Conservation (phyloP, 2,329 filamentous ascomycete genomes). For the Calonectria hawksworthii region DNA sequence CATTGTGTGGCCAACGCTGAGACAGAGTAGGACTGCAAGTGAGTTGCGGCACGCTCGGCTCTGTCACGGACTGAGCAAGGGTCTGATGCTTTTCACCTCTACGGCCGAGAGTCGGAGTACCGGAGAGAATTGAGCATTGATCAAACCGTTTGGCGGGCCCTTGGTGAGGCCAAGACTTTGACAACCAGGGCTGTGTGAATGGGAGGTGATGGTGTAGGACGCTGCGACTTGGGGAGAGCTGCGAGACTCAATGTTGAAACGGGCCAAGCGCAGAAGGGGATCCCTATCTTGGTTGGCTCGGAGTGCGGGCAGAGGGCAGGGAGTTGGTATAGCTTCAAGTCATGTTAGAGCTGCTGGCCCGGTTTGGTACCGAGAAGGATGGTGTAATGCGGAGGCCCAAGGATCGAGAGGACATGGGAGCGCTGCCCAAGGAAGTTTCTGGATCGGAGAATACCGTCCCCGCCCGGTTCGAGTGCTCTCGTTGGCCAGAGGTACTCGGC, state of each 20-base stretch:
- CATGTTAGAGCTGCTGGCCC: conserved; percentile 3
- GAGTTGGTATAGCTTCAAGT: conserved; percentile 9
- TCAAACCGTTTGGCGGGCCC: not conserved
- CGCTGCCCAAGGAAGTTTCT: not conserved
- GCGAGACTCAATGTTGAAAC: conserved; percentile 24
- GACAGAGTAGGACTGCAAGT: not conserved
- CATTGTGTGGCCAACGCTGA: not conserved
- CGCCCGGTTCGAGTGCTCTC: not conserved
- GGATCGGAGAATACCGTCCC: conserved; percentile 8
- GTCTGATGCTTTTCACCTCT: not conserved
- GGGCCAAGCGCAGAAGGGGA: conserved; percentile 2
- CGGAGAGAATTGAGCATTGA: not conserved
- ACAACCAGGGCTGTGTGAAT: not conserved
- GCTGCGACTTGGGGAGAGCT: not conserved
- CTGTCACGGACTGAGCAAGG: conserved; percentile 13
- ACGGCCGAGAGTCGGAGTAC: not conserved
- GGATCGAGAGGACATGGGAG: not conserved
- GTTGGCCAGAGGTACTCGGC: conserved; percentile 20
- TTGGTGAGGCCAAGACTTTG: not conserved
- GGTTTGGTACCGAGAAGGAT: conserved; percentile 5
- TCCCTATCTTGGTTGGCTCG: not conserved
- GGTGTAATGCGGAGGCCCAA: not conserved
- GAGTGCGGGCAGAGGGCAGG: not conserved
- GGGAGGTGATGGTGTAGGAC: not conserved
- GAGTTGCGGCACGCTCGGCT: conserved; percentile 18